Evolutionary conservation across 495 filamentous ascomycete species (phyloP), one percentile per base, ranked within the genome.

Genomic region (Daldinia bambusicola): DNA sequence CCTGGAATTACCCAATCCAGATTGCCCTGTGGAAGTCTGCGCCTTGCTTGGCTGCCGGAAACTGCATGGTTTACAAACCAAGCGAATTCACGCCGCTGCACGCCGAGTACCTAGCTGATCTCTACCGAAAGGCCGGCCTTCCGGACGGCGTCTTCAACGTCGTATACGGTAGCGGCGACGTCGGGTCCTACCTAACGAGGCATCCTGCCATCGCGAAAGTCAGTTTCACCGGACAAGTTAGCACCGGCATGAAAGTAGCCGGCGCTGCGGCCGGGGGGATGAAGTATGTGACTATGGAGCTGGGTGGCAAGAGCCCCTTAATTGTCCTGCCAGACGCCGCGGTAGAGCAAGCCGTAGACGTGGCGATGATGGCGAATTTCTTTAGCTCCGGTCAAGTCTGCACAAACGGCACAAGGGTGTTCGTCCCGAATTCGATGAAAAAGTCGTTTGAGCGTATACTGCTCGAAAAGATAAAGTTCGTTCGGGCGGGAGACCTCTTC

Each of bases 311-410:
- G 80, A 91, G 88, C 60, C 91, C 92, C 2, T 78, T 90, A 20
- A 80, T 94, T 51, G 79, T 94, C 37, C 85, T 93, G 31, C 88
- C 90, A 0, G 92, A 93, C 70, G 88, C 90, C 0, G 84, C 91
- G 52, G 72, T 94, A 2, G 89, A 92, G n/a, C 85, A 81, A 52
- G 92, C 92, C 12, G 92, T 92, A 34, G 86, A 94, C 70, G 90
- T 90, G 31, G 91, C 90, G 61, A 93, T 94, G 91, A 92, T 94
- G 90, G 92, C 92, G 48, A 95, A 94, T 72, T 94, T 93, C 81
- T 93, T 88, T 83, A 91, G 88, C 73, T 89, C 89, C 0, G 92
- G 92, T 12, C 92, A 95, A 77, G 92, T 95, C 43, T 95, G 92
- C 82, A 94, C 92, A 16, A 94, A 94, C 71, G 92, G 92, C 34